A percentile compares a stretch with the other conserved stretches of the same genome.
These are phyloP conservation scores for Gentiana dahurica DNA, from an alignment of 257 asterid species.

Conservation along the genomic window DNA sequence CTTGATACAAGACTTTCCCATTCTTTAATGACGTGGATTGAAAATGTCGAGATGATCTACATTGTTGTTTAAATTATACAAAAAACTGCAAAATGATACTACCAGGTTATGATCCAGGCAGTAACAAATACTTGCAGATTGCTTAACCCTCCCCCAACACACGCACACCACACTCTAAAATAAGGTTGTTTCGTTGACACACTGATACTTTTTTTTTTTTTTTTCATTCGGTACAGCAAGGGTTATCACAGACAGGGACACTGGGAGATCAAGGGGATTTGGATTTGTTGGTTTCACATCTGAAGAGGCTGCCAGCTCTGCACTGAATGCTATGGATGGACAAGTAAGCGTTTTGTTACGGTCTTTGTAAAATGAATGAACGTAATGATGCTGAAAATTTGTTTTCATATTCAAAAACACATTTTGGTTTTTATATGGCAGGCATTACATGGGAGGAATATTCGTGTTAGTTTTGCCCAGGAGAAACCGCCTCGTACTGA, in stretches of 20 bases:
- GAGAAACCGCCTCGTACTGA: slow-evolving; percentile 34
- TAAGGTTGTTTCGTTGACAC: too few species aligned
- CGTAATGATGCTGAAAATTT: not conserved
- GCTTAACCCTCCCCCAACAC: too few species aligned
- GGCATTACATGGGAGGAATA: slow-evolving; percentile 56
- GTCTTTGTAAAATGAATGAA: not conserved
- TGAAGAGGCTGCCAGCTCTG: slow-evolving; percentile 49
- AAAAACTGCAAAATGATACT: too few species aligned
- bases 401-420: not conserved
- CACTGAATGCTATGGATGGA: slow-evolving; percentile 72
- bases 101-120: too few species aligned
- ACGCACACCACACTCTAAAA: too few species aligned
- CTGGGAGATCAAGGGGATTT: slow-evolving; percentile 37
- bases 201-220: too few species aligned
- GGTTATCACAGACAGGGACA: slow-evolving; percentile 66
- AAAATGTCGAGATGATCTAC: too few species aligned
- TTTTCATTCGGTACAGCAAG: slow-evolving; percentile 30
- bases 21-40: too few species aligned
- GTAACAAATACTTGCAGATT: too few species aligned
- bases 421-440: slow-evolving; percentile 2
- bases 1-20: too few species aligned
- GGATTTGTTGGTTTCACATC: slow-evolving; percentile 30
- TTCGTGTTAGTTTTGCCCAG: slow-evolving; percentile 51
- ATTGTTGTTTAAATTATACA: too few species aligned
- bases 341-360: slow-evolving; percentile 30